Conservation (phyloP, 805 yeast species). For the Sugiyamaella valdiviana region DNA sequence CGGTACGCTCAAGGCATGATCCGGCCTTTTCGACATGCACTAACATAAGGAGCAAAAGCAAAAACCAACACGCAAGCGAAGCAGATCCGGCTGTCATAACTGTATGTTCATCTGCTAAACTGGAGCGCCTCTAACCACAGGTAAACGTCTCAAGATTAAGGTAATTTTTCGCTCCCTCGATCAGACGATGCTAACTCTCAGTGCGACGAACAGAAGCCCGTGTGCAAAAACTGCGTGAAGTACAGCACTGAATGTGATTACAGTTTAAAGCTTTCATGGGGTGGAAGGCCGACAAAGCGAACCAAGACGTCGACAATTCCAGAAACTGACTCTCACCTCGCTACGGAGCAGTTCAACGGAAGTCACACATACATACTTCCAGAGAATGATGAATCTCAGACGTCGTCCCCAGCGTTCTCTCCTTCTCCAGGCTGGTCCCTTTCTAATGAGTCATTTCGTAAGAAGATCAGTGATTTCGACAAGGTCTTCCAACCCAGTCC, state of each 20-base stretch:
- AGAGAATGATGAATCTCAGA: neutral
- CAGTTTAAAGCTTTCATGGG: conserved; percentile 61
- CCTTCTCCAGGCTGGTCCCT: neutral
- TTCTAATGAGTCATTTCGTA: conserved; percentile 8
- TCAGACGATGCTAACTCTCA: conserved; percentile 29
- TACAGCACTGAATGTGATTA: conserved; percentile 51
- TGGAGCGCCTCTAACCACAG: conserved; percentile 7
- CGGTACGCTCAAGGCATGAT: too few species aligned
- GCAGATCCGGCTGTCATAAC: conserved; percentile 25
- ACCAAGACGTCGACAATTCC: neutral
- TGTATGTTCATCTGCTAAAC: conserved; percentile 15
- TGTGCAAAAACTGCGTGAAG: conserved; percentile 51
- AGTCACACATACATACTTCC: too few species aligned
- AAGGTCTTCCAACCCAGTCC: conserved; percentile 18
- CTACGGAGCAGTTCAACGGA: neutral
- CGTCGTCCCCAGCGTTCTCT: neutral
- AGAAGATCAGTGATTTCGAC: conserved; percentile 11
- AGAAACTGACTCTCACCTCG: neutral
- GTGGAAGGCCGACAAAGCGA: conserved; percentile 54
- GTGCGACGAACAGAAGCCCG: conserved; percentile 64
- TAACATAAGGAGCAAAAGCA: neutral
- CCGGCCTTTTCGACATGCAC: too few species aligned
- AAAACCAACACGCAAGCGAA: conserved; percentile 19
- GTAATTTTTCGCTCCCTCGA: conserved; percentile 4
- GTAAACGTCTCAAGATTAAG: conserved; percentile 21